Percentiles rank a stretch among this genome's conserved stretches.
Conservation (phyloP, 768 basidiomycete species). For the Lyophyllum shimeji region DNA sequence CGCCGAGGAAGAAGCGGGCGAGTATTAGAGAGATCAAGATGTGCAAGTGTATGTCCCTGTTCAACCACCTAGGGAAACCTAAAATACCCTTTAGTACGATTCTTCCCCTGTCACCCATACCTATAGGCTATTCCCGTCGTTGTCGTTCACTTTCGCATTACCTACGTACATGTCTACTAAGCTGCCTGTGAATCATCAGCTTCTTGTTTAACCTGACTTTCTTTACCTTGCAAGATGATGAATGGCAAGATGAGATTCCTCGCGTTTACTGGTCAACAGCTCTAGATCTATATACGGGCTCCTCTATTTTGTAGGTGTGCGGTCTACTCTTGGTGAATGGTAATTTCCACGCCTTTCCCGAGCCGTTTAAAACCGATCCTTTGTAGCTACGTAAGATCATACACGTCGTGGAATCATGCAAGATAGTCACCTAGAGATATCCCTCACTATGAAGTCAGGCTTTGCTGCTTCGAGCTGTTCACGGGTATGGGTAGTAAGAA, state of each 20-base stretch:
- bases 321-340: conserved; percentile 33
- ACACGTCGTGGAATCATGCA: not conserved
- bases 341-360: conserved; percentile 46
- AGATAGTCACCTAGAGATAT: conserved; percentile 61
- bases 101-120: conserved; percentile 14
- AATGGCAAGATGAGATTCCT: too few species aligned
- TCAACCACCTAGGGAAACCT: conserved; percentile 11
- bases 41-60: conserved; percentile 13
- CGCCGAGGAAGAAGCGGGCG: conserved; percentile 63
- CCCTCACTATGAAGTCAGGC: conserved; percentile 68
- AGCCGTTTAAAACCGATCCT: conserved; percentile 33
- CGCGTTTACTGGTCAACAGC: not conserved
- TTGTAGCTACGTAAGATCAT: not conserved
- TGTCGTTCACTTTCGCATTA: conserved; percentile 11
- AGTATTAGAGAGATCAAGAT: conserved; percentile 42
- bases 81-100: conserved; percentile 17
- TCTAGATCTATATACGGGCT: not conserved
- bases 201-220: conserved; percentile 7
- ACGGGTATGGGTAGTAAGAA: conserved; percentile 78
- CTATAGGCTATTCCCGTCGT: conserved; percentile 11
- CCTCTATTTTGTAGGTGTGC: not conserved
- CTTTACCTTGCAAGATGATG: not conserved
- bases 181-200: conserved; percentile 12
- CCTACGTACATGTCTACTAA: conserved; percentile 10
- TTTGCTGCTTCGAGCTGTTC: conserved; percentile 63